Percentiles rank a stretch among this genome's conserved stretches.
Conservation (phyloP, 2,329 filamentous ascomycete genomes). For the Colletotrichum tabaci region DNA sequence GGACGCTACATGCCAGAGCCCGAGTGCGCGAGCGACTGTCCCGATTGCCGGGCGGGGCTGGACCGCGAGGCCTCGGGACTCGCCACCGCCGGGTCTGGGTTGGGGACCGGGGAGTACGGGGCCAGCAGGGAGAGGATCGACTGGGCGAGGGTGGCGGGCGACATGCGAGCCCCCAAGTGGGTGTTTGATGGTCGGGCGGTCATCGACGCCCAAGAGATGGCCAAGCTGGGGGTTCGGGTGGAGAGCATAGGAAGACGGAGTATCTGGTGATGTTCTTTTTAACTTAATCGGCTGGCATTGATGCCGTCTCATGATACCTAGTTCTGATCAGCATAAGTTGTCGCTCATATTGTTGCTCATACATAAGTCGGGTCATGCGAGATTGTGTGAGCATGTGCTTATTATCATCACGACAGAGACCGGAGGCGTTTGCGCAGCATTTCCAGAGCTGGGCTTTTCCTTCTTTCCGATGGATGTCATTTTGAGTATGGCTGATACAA, state of each 20-base stretch:
- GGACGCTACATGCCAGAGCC: slow-evolving; percentile 62
- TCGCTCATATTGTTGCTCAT: no score
- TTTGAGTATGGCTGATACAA: no score
- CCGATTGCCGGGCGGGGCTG: slow-evolving; percentile 63
- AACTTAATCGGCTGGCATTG: no score
- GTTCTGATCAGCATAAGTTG: no score
- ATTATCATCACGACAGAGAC: no score
- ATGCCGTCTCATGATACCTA: no score
- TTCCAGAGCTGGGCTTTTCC: no score
- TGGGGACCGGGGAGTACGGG: slow-evolving; percentile 61
- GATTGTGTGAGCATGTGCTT: no score
- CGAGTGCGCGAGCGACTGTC: slow-evolving; percentile 61
- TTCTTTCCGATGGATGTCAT: no score
- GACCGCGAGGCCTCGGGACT: slow-evolving; percentile 56
- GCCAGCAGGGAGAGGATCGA: slow-evolving; percentile 62
- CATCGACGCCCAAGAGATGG: slow-evolving; percentile 64
- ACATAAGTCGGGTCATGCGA: no score
- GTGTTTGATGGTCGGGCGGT: slow-evolving; percentile 71
- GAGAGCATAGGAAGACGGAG: slow-evolving; percentile 66
- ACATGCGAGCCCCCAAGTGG: slow-evolving; percentile 69
- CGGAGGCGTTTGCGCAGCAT: no score
- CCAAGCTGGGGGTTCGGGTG: slow-evolving; percentile 65
- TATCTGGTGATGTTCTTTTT: no score
- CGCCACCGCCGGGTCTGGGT: slow-evolving; percentile 51
- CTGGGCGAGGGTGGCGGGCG: slow-evolving; percentile 65